phyloP scores from a whole-genome alignment of 2,329 filamentous ascomycete genomes.

The Truncatella angustata region DNA sequence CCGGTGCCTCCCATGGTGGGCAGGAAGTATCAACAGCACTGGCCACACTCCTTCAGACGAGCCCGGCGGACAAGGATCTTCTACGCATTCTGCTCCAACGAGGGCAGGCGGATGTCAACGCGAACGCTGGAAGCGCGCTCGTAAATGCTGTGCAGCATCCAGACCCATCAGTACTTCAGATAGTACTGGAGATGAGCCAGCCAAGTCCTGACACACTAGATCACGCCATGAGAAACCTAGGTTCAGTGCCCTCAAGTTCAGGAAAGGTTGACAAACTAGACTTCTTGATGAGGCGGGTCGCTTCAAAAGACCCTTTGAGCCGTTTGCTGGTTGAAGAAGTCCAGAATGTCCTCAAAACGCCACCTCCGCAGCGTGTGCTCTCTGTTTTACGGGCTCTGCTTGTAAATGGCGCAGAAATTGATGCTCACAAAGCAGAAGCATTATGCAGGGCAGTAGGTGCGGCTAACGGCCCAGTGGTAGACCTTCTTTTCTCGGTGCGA shows the following conservation, averaged over 20 bases:
- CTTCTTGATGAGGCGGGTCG: constrained; percentile 41
- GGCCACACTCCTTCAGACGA: constrained; percentile 38
- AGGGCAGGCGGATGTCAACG: constrained; percentile 53
- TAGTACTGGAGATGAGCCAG: constrained; percentile 44
- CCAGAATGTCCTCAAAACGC: constrained; percentile 38
- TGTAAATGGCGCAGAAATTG: constrained; percentile 52
- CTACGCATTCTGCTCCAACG: constrained; percentile 47
- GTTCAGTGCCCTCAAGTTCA: constrained; percentile 40
- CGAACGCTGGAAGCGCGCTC: constrained; percentile 42
- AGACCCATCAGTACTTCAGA: constrained; percentile 47
- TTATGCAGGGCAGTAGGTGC: constrained; percentile 49
- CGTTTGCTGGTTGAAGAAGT: constrained; percentile 51
- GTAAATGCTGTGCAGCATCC: constrained; percentile 36
- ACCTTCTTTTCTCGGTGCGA: constrained; percentile 44
- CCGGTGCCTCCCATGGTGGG: constrained; percentile 41
- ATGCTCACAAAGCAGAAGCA: constrained; percentile 49
- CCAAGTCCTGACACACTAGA: constrained; percentile 42
- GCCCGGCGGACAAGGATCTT: constrained; percentile 49
- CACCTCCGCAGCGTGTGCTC: constrained; percentile 35
- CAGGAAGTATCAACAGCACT: constrained; percentile 43
- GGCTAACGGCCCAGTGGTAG: constrained; percentile 42
- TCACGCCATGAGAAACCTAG: constrained; percentile 40
- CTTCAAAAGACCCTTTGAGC: constrained; percentile 42
- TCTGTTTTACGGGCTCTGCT: constrained; percentile 46
- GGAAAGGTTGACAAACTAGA: constrained; percentile 50